Percentiles rank a stretch among this genome's conserved stretches.
Evolutionary conservation across 768 basidiomycete species (phyloP).

Genomic region (Phallus indusiatus): DNA sequence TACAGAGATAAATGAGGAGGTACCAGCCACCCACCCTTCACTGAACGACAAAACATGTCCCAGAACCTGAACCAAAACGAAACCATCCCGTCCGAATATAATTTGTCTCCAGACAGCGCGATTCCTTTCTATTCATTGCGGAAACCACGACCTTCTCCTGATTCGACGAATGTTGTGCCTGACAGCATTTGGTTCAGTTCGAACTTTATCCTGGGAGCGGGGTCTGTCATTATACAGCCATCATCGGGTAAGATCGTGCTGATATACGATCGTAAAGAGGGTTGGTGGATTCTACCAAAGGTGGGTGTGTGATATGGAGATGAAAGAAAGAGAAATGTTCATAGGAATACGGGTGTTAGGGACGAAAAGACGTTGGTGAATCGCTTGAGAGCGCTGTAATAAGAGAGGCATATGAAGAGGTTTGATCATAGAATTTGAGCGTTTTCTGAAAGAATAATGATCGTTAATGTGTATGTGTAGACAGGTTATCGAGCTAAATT

Average conservation of each 20-base stretch:
- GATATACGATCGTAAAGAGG: conserved; percentile 28
- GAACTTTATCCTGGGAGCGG: conserved; percentile 51
- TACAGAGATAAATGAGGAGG: too few relatives aligned
- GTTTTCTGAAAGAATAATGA: background rate
- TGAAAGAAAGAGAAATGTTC: too few relatives aligned
- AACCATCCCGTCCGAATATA: background rate
- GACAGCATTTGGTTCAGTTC: conserved; percentile 36
- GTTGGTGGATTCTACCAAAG: conserved; percentile 49
- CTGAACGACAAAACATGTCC: background rate
- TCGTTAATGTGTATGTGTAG: conserved; percentile 24
- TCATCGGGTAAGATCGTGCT: conserved; percentile 44
- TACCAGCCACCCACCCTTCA: too few relatives aligned
- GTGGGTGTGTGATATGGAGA: background rate
- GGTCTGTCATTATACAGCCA: conserved; percentile 57
- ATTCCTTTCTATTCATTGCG: background rate
- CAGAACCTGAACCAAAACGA: background rate
- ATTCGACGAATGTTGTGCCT: conserved; percentile 34
- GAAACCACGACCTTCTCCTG: conserved; percentile 22
- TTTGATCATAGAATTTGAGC: conserved; percentile 16
- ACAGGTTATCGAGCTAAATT: conserved; percentile 40
- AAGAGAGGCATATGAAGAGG: conserved; percentile 63
- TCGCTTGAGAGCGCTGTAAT: conserved; percentile 48
- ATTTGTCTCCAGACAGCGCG: background rate
- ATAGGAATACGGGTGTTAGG: conserved; percentile 18
- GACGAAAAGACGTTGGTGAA: conserved; percentile 60